Evolutionary conservation across 371 early-diverging fungal species (phyloP).

Genomic region (Rhizopus stolonifer): DNA sequence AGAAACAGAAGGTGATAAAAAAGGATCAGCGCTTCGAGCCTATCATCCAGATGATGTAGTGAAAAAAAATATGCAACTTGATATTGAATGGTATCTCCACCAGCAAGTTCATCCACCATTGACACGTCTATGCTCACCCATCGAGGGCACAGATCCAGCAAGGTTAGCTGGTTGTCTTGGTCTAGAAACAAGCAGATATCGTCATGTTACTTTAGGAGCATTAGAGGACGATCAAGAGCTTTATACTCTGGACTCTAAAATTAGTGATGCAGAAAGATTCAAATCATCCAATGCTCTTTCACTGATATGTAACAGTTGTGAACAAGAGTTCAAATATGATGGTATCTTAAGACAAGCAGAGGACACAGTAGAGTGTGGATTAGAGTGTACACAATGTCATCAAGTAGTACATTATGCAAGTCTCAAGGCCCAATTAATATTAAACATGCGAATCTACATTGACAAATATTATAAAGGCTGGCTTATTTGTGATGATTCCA

Average conservation of each 20-base stretch:
- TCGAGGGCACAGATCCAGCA: conserved; percentile 83
- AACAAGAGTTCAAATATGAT: conserved; percentile 43
- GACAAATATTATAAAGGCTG: conserved; percentile 69
- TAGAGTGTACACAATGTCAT: conserved; percentile 66
- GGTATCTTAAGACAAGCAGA: conserved; percentile 49
- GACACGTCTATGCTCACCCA: conserved; percentile 84
- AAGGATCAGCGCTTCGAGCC: conserved; percentile 75
- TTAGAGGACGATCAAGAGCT: conserved; percentile 58
- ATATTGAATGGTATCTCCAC: conserved; percentile 95
- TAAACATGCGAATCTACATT: conserved; percentile 66
- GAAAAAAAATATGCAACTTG: conserved; percentile 59
- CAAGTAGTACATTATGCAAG: conserved; percentile 31
- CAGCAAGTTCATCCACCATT: conserved; percentile 97
- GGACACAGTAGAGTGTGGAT: conserved; percentile 33
- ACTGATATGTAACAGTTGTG: conserved; percentile 71
- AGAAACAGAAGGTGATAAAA: conserved; percentile 32
- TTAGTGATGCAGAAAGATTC: conserved; percentile 85
- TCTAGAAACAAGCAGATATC: conserved; percentile 68
- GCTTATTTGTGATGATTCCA: conserved; percentile 77
- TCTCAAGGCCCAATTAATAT: conserved; percentile 63
- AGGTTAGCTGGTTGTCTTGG: conserved; percentile 88
- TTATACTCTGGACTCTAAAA: conserved; percentile 79
- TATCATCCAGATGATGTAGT: conserved; percentile 90
- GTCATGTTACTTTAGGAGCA: conserved; percentile 24
- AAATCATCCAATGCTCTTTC: conserved; percentile 61